A percentile compares a stretch with the other conserved stretches of the same genome.
Evolutionary conservation across 441 rosid genomes (phyloP).

Genomic region (Breynia disticha): DNA sequence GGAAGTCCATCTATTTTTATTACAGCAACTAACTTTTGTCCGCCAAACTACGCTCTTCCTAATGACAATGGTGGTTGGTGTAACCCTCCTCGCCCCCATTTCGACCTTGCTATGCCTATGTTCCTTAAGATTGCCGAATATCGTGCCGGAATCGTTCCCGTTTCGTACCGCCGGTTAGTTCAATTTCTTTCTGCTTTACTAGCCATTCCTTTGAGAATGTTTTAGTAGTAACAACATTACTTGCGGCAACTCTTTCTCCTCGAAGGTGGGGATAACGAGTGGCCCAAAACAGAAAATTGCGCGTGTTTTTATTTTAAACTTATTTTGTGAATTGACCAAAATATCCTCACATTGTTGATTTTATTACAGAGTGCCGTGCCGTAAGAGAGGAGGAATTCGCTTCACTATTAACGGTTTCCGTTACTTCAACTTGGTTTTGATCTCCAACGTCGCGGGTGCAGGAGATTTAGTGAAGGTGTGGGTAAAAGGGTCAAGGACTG

Average conservation of each 20-base stretch:
- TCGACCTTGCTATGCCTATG: conserved; percentile 66
- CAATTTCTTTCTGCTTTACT: not conserved
- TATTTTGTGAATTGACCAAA: conserved; percentile 9
- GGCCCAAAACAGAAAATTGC: no score
- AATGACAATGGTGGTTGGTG: conserved; percentile 64
- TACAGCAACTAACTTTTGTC: conserved; percentile 65
- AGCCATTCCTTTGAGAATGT: not conserved
- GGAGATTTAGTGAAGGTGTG: conserved; percentile 53
- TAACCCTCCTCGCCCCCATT: conserved; percentile 55
- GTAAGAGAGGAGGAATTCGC: conserved; percentile 57
- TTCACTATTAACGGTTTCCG: conserved; percentile 69
- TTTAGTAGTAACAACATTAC: not conserved
- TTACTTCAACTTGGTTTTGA: conserved; percentile 57
- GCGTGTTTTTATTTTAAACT: no score
- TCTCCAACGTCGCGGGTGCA: conserved; percentile 64
- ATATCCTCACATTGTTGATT: not conserved
- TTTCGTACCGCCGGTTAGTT: conserved; percentile 41
- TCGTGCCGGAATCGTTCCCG: conserved; percentile 58
- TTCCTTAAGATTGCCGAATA: conserved; percentile 58
- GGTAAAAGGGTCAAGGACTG: conserved; percentile 48
- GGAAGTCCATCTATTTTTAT: conserved; percentile 54
- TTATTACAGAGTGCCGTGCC: conserved; percentile 52
- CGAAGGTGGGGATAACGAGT: no score
- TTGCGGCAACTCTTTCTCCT: no score
- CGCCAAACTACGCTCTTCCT: conserved; percentile 52